These are phyloP conservation scores for Linum usitatissimum DNA, from an alignment of 345 rosid genomes.

Conservation along the genomic window DNA sequence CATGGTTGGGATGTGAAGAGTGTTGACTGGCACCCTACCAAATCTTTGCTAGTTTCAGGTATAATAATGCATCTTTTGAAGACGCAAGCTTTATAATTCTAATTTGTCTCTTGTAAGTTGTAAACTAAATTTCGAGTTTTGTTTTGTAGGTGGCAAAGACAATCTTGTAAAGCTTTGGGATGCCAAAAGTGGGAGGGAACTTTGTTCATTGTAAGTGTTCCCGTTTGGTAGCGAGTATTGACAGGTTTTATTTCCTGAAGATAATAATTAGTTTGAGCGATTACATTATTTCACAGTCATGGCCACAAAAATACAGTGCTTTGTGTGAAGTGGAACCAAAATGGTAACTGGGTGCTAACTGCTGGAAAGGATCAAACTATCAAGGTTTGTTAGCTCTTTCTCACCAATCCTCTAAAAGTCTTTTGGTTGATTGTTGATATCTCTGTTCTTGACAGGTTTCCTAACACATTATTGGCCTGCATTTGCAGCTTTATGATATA, in stretches of 20 bases:
- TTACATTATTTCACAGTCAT: conserved; percentile 49
- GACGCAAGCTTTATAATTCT: background rate
- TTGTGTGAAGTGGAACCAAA: conserved; percentile 96
- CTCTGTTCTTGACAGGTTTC: background rate
- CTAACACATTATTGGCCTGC: background rate
- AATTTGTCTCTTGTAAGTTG: background rate
- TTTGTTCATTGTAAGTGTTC: conserved; percentile 72
- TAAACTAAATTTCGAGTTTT: conserved; percentile 5
- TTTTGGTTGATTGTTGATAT: background rate
- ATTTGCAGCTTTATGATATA: conserved; percentile 78
- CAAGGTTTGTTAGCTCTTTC: conserved; percentile 40
- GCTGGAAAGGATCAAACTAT: conserved; percentile 94
- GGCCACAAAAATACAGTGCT: conserved; percentile 97
- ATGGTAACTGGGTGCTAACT: conserved; percentile 96
- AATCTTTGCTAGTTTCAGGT: conserved; percentile 93
- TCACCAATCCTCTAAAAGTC: conserved; percentile 1
- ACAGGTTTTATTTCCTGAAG: background rate
- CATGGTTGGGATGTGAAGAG: conserved; percentile 99
- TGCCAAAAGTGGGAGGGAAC: conserved; percentile 83
- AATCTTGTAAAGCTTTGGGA: conserved; percentile 99
- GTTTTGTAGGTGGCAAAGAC: conserved; percentile 77
- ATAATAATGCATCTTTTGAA: conserved; percentile 6
- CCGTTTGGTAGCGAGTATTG: conserved; percentile 12
- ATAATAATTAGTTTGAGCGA: conserved; percentile 7
- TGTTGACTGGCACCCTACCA: conserved; percentile 99